Conservation (phyloP, 2,329 filamentous ascomycete genomes). For the Shiraia sp. region DNA sequence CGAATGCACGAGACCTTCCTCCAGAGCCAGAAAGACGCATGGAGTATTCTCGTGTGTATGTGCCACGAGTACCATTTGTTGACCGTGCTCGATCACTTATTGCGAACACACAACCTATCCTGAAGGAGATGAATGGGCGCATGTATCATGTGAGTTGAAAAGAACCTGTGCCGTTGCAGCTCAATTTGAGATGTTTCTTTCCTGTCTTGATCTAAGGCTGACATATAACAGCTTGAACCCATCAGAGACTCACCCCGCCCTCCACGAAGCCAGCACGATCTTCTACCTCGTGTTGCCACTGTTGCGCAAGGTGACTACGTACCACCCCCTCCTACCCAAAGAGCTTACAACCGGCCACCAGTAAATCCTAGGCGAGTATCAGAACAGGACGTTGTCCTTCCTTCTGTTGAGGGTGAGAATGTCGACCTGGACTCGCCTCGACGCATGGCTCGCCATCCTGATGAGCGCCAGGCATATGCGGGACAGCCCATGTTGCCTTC, state of each 20-base stretch:
- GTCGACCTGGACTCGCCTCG: constrained; percentile 22
- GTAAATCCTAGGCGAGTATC: constrained; percentile 24
- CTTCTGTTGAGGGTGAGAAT: constrained; percentile 39
- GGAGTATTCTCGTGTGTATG: constrained; percentile 15
- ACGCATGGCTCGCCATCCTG: constrained; percentile 10
- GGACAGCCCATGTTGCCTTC: constrained; percentile 12
- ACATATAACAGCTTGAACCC: constrained; percentile 35
- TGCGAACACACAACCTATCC: constrained; percentile 13
- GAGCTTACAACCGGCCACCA: constrained; percentile 16
- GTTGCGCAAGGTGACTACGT: constrained; percentile 16
- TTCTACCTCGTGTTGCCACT: constrained; percentile 9
- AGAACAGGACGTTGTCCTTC: constrained; percentile 38
- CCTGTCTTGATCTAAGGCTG: constrained; percentile 16
- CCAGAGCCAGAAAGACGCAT: constrained; percentile 26
- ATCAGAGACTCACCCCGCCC: constrained; percentile 20
- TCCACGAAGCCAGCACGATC: constrained; percentile 20
- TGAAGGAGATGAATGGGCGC: constrained; percentile 33
- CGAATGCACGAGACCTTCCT: constrained; percentile 37
- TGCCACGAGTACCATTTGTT: constrained; percentile 14
- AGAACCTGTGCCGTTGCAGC: constrained; percentile 13
- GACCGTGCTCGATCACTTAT: not conserved
- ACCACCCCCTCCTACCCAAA: constrained; percentile 17
- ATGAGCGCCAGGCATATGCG: constrained; percentile 7
- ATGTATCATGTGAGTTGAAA: constrained; percentile 40
- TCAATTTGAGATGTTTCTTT: constrained; percentile 13